Percentiles rank a stretch among this genome's conserved stretches.
Evolutionary conservation across 2,329 filamentous ascomycete genomes (phyloP).

Genomic region (Mycosphaerella sp.): DNA sequence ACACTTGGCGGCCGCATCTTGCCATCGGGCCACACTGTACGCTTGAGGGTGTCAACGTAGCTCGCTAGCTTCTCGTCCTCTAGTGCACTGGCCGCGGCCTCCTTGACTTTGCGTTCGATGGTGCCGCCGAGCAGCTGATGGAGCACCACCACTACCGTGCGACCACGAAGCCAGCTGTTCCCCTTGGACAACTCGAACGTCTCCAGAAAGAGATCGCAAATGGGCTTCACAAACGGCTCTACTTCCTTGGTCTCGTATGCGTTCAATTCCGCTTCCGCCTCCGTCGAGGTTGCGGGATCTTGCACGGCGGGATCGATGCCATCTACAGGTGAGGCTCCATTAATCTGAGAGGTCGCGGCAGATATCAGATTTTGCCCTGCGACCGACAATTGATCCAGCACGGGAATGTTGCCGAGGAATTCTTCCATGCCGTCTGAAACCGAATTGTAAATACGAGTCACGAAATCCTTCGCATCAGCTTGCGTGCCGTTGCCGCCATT

Average conservation of each 20-base stretch:
- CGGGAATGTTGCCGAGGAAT: slow-evolving; percentile 90
- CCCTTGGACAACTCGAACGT: slow-evolving; percentile 90
- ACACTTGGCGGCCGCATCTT: slow-evolving; percentile 44
- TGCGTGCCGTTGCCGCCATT: slow-evolving; percentile 56
- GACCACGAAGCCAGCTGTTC: slow-evolving; percentile 93
- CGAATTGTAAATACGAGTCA: slow-evolving; percentile 90
- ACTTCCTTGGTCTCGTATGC: slow-evolving; percentile 86
- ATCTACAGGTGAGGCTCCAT: slow-evolving; percentile 37
- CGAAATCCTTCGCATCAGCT: slow-evolving; percentile 68
- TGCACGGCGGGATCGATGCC: slow-evolving; percentile 36
- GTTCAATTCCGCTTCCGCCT: slow-evolving; percentile 88
- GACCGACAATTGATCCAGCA: slow-evolving; percentile 86
- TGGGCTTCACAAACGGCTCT: slow-evolving; percentile 95
- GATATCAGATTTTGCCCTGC: slow-evolving; percentile 88
- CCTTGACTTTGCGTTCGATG: slow-evolving; percentile 89
- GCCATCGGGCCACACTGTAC: slow-evolving; percentile 76
- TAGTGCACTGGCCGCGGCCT: slow-evolving; percentile 65
- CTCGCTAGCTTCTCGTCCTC: slow-evolving; percentile 72
- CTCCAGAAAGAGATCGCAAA: slow-evolving; percentile 95
- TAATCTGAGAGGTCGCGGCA: slow-evolving; percentile 54
- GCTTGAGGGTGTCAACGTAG: slow-evolving; percentile 67
- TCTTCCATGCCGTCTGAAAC: slow-evolving; percentile 98
- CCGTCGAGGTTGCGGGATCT: slow-evolving; percentile 51
- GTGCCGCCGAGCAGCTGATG: slow-evolving; percentile 94
- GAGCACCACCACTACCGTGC: slow-evolving; percentile 90